Conservation (phyloP, 2,329 filamentous ascomycete genomes). For the Eurotiales sp. region DNA sequence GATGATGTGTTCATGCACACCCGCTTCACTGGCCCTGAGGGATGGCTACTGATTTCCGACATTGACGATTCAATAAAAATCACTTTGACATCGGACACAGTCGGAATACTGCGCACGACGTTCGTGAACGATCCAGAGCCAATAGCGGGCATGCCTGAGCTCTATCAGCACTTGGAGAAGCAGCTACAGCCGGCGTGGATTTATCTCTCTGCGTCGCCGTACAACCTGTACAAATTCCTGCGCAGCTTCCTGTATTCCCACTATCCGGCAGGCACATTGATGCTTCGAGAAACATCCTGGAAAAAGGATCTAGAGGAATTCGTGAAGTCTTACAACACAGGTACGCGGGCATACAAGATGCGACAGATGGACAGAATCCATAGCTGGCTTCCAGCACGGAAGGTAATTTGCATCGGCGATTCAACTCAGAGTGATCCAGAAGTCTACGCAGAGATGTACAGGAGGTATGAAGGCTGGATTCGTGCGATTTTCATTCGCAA, state of each 20-base stretch:
- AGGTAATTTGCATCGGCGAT: slow-evolving; percentile 82
- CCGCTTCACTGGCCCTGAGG: slow-evolving; percentile 68
- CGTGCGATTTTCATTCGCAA: slow-evolving; percentile 81
- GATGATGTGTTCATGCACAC: slow-evolving; percentile 62
- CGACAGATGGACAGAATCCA: slow-evolving; percentile 74
- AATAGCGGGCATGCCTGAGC: slow-evolving; percentile 75
- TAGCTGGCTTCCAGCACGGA: slow-evolving; percentile 70
- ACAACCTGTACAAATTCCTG: slow-evolving; percentile 89
- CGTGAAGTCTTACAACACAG: slow-evolving; percentile 71
- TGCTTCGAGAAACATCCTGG: slow-evolving; percentile 82
- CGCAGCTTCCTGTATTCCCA: slow-evolving; percentile 65
- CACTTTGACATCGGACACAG: slow-evolving; percentile 74
- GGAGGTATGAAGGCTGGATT: slow-evolving; percentile 70
- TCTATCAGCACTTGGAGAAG: slow-evolving; percentile 66
- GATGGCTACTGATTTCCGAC: slow-evolving; percentile 84
- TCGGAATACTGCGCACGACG: slow-evolving; percentile 77
- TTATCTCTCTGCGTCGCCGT: slow-evolving; percentile 90
- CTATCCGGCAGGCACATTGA: slow-evolving; percentile 74
- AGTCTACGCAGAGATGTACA: slow-evolving; percentile 74
- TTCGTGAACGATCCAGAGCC: slow-evolving; percentile 72
- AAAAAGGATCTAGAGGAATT: slow-evolving; percentile 72
- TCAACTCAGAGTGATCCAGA: slow-evolving; percentile 90
- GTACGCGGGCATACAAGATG: slow-evolving; percentile 82
- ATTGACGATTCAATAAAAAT: slow-evolving; percentile 95
- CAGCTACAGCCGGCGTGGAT: slow-evolving; percentile 71